Percentiles rank a stretch among this genome's conserved stretches.
Conservation (phyloP, 179 eudicot genomes). For the Actinidia polygama region DNA sequence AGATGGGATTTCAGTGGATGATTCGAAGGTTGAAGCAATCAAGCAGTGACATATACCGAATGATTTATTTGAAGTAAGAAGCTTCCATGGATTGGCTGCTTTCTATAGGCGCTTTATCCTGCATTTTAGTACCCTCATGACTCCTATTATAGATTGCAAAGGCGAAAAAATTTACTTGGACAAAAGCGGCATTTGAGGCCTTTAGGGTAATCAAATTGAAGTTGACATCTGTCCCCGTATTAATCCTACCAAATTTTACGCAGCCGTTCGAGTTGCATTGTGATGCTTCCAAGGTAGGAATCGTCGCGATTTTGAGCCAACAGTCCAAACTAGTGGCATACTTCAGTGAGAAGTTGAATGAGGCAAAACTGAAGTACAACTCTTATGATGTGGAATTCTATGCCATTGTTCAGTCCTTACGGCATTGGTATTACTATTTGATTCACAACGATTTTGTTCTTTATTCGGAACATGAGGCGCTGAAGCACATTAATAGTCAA, state of each 20-base stretch:
- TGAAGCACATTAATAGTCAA: too few species aligned
- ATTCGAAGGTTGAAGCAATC: background rate
- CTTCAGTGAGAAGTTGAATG: background rate
- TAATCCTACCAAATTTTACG: background rate
- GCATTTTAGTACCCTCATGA: background rate
- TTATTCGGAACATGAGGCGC: too few species aligned
- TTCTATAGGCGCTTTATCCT: background rate
- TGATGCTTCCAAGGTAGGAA: background rate
- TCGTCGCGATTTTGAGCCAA: background rate
- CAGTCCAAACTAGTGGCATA: background rate
- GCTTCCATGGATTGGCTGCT: background rate
- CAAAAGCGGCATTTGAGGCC: background rate
- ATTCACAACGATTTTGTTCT: too few species aligned
- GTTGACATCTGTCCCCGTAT: background rate
- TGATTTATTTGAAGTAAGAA: background rate
- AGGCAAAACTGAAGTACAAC: too few species aligned
- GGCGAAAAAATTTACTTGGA: background rate
- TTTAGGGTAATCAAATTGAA: too few species aligned
- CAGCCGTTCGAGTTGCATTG: background rate
- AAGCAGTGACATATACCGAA: background rate
- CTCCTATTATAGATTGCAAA: background rate
- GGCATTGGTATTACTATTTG: too few species aligned
- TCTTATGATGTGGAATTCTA: too few species aligned
- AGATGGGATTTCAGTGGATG: background rate
- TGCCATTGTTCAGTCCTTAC: too few species aligned